Conservation (phyloP, 441 rosid genomes). For the Euphorbia celastroides region DNA sequence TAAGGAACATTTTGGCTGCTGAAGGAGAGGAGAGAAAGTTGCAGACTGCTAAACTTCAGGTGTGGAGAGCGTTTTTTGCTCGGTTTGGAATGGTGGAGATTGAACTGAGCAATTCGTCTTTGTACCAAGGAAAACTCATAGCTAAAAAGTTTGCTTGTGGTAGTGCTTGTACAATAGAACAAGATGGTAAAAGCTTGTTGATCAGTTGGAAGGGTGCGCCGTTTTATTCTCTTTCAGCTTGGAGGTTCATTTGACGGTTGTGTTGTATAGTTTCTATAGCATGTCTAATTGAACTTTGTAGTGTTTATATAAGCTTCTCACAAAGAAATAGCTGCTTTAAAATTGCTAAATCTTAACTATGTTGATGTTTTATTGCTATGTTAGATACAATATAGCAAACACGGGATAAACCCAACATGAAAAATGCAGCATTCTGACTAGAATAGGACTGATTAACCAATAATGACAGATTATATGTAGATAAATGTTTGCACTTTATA, state of each 20-base stretch:
- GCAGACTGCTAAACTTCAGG: slow-evolving; percentile 24
- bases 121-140: slow-evolving; percentile 28
- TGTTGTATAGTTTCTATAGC: no score
- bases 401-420: no score
- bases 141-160: slow-evolving; percentile 18
- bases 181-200: slow-evolving; percentile 20
- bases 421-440: no score
- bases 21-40: slow-evolving; percentile 28
- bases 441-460: no score
- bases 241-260: slow-evolving; percentile 21
- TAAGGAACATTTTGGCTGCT: slow-evolving; percentile 19
- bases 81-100: slow-evolving; percentile 32
- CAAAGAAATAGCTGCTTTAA: no score
- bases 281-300: no score
- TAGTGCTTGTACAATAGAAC: slow-evolving; percentile 21
- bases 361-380: no score
- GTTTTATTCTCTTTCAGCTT: slow-evolving; percentile 27
- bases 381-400: no score
- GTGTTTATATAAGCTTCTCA: no score
- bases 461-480: no score
- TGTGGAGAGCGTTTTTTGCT: slow-evolving; percentile 28
- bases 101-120: slow-evolving; percentile 21
- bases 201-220: slow-evolving; percentile 43
- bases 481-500: neutral
- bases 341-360: no score